These are phyloP conservation scores for Dryas integrifolia DNA, from an alignment of 331 rosid species.

Conservation along the genomic window DNA sequence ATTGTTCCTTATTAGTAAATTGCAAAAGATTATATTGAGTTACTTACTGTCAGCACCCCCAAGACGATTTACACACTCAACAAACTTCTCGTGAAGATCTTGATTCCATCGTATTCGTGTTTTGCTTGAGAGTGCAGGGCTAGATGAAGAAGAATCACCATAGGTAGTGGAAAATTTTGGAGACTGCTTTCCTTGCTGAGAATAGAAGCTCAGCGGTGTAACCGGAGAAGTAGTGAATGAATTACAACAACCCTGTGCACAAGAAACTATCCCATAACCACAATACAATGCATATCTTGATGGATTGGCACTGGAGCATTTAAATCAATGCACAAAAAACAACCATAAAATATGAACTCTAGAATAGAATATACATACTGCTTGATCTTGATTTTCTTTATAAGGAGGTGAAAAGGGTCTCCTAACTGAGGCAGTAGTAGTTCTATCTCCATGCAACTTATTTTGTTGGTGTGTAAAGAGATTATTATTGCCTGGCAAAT, in stretches of 20 bases:
- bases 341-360: background rate
- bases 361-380: slow-evolving; percentile 31
- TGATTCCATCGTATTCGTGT: slow-evolving; percentile 87
- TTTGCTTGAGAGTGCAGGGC: slow-evolving; percentile 44
- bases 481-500: slow-evolving; percentile 15
- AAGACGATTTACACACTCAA: slow-evolving; percentile 76
- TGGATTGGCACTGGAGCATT: background rate
- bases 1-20: background rate
- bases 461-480: slow-evolving; percentile 38
- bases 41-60: slow-evolving; percentile 90
- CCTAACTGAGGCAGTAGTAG: slow-evolving; percentile 19
- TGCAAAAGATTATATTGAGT: background rate
- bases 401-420: slow-evolving; percentile 34
- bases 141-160: slow-evolving; percentile 43
- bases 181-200: slow-evolving; percentile 43
- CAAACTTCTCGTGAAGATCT: slow-evolving; percentile 89
- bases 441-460: slow-evolving; percentile 28
- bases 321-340: background rate
- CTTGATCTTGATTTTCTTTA: slow-evolving; percentile 43
- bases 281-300: background rate
- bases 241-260: slow-evolving; percentile 32
- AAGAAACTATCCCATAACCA: background rate
- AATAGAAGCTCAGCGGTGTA: slow-evolving; percentile 40
- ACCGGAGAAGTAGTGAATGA: slow-evolving; percentile 31
- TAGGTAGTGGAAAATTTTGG: slow-evolving; percentile 34